phyloP scores from a whole-genome alignment of 2,329 filamentous ascomycete species.

The Huntiella abstrusa region DNA sequence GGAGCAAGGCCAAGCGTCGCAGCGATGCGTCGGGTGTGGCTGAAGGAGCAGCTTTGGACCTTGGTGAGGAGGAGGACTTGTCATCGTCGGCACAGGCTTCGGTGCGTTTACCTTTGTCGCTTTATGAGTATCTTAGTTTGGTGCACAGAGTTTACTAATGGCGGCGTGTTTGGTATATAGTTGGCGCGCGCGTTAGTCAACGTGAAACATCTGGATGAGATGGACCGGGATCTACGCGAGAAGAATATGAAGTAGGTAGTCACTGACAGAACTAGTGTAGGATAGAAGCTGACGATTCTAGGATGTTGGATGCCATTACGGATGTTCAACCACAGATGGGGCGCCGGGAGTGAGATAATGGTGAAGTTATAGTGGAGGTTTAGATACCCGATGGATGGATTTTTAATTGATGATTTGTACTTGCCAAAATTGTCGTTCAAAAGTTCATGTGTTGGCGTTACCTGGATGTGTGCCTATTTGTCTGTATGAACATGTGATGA shows the following conservation, averaged over 20 bases:
- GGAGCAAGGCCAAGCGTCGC: slow-evolving; percentile 10
- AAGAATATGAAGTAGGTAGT: slow-evolving; percentile 28
- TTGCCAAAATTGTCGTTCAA: no score
- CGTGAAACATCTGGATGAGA: slow-evolving; percentile 30
- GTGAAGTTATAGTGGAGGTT: no score
- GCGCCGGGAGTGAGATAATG: no score
- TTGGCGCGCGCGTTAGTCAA: slow-evolving; percentile 18
- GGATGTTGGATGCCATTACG: slow-evolving; percentile 9
- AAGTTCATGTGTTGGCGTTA: no score
- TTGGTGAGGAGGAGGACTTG: slow-evolving; percentile 41
- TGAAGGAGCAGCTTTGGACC: neutral
- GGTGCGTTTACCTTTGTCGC: slow-evolving; percentile 34
- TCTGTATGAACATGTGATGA: no score
- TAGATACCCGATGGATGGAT: no score
- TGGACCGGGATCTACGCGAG: slow-evolving; percentile 37
- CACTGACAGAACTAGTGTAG: slow-evolving; percentile 14
- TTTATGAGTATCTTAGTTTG: slow-evolving; percentile 18
- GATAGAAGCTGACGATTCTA: slow-evolving; percentile 13
- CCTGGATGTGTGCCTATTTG: no score
- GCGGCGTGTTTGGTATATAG: slow-evolving; percentile 6
- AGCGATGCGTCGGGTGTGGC: slow-evolving; percentile 12
- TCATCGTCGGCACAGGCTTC: slow-evolving; percentile 47
- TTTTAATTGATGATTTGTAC: no score
- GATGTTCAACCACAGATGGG: slow-evolving; percentile 7
- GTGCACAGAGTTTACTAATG: neutral